Conservation (phyloP, 768 basidiomycete genomes). For the Paxillus ammoniavirescens region DNA sequence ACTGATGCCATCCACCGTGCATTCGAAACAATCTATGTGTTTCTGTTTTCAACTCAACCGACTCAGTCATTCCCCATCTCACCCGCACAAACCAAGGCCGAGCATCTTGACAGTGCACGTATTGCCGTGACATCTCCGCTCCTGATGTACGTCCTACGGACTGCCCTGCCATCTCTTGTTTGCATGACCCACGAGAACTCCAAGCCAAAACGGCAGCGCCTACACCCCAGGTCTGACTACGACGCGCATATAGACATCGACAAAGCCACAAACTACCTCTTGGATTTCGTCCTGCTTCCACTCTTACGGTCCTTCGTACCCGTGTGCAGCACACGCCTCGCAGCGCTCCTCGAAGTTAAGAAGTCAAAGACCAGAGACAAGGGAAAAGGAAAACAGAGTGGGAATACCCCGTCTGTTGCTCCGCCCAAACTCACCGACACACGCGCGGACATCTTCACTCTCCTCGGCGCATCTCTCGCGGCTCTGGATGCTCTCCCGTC, state of each 20-base stretch:
- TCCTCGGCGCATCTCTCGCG: constrained; percentile 20
- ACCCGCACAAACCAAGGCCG: not conserved
- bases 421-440: constrained; percentile 8
- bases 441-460: constrained; percentile 21
- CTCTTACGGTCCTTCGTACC: constrained; percentile 18
- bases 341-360: constrained; percentile 6
- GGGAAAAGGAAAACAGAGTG: constrained; percentile 1
- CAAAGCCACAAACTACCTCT: constrained; percentile 14
- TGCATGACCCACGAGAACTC: constrained; percentile 3
- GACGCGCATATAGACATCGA: constrained; percentile 9
- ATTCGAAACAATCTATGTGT: constrained; percentile 15
- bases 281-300: constrained; percentile 20
- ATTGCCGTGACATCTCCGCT: constrained; percentile 24
- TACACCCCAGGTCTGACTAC: not conserved
- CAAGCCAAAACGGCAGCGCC: constrained; percentile 14
- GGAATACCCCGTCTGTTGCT: not conserved
- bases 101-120: constrained; percentile 14
- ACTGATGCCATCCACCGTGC: constrained; percentile 19
- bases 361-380: not conserved
- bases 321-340: constrained; percentile 19
- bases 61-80: not conserved
- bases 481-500: constrained; percentile 16
- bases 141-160: constrained; percentile 20
- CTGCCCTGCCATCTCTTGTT: constrained; percentile 18
- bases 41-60: constrained; percentile 15